A percentile compares a stretch with the other conserved stretches of the same genome.
Evolutionary conservation across 495 filamentous ascomycete genomes (phyloP).

Genomic region (Penicillium salamii): DNA sequence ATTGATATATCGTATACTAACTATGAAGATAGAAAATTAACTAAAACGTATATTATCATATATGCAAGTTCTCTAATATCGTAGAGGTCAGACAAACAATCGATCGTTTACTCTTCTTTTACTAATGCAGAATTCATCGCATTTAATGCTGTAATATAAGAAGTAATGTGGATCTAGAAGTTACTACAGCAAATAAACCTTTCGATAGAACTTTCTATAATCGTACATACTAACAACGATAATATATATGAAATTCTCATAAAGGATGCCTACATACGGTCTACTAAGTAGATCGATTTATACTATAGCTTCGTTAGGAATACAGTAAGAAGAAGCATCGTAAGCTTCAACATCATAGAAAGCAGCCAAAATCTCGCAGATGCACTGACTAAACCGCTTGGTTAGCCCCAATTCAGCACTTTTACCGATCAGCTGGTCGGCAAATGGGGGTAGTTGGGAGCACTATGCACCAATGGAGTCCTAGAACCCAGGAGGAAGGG

Average conservation of each 20-base stretch:
- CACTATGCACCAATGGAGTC: too few species aligned
- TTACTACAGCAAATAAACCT: background rate
- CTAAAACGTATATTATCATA: background rate
- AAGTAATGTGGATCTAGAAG: background rate
- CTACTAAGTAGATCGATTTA: background rate
- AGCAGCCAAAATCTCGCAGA: too few species aligned
- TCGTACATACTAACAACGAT: background rate
- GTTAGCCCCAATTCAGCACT: too few species aligned
- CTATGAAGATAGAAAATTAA: background rate
- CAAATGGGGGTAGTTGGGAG: too few species aligned
- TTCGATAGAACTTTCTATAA: background rate
- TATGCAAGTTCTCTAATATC: background rate
- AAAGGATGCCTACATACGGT: background rate
- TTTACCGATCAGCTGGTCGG: too few species aligned
- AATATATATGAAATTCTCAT: background rate
- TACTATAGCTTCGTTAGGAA: background rate
- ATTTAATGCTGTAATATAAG: background rate
- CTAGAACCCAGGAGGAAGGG: too few species aligned
- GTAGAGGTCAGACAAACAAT: background rate
- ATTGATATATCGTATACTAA: background rate
- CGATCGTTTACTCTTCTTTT: background rate
- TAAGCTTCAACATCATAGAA: too few species aligned
- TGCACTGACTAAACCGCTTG: too few species aligned
- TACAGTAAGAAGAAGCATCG: background rate
- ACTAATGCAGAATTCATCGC: background rate